phyloP scores from a whole-genome alignment of 2,329 filamentous ascomycete species.

The Delphinella strobiligena region DNA sequence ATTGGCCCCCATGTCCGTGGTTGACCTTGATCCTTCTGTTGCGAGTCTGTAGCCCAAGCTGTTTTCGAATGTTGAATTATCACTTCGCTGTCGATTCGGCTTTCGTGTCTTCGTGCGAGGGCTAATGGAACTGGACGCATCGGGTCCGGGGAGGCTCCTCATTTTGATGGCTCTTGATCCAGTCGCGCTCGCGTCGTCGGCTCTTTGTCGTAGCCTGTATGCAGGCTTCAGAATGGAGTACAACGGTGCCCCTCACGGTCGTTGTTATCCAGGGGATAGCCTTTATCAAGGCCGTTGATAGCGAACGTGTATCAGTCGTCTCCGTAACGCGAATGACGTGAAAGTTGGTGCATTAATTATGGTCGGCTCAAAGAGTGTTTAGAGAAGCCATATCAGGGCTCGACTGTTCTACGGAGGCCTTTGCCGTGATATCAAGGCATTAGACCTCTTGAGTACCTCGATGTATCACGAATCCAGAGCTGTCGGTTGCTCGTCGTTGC shows the following conservation, averaged over 20 bases:
- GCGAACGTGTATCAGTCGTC: not conserved
- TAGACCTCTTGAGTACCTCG: too few species aligned
- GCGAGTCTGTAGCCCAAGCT: slow-evolving; percentile 7
- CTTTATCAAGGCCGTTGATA: not conserved
- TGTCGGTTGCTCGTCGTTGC: too few species aligned
- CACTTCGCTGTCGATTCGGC: not conserved
- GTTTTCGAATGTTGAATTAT: not conserved
- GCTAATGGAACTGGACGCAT: not conserved
- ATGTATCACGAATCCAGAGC: too few species aligned
- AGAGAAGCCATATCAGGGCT: too few species aligned
- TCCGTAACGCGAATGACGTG: not conserved
- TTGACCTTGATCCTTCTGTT: slow-evolving; percentile 3
- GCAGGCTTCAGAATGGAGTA: too few species aligned
- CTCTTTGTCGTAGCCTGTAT: too few species aligned
- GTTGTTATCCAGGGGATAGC: not conserved
- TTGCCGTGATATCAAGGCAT: too few species aligned
- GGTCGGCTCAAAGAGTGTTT: too few species aligned
- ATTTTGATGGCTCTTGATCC: slow-evolving; percentile 1
- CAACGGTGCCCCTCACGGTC: not conserved
- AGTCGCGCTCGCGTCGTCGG: too few species aligned
- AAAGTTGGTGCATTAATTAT: too few species aligned
- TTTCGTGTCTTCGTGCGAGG: not conserved
- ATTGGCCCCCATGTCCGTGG: slow-evolving; percentile 3
- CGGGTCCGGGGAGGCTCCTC: not conserved
- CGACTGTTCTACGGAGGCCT: too few species aligned